A percentile compares a stretch with the other conserved stretches of the same genome.
Evolutionary conservation across 805 yeast species (phyloP).

Genomic region (Lipomyces starkeyi): DNA sequence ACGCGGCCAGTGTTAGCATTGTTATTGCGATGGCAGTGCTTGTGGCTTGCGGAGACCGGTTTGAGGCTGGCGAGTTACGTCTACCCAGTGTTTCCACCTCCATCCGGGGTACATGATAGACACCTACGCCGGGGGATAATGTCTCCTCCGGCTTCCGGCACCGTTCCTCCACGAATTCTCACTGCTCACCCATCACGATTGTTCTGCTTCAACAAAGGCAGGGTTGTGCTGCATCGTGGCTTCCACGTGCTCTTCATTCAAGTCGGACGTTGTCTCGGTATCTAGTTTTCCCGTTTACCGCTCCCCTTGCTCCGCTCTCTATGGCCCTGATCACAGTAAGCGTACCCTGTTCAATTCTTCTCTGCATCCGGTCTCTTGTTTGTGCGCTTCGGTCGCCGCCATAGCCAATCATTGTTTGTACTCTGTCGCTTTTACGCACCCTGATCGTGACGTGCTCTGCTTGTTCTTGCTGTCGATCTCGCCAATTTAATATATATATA

Average conservation of each 20-base stretch:
- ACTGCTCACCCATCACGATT: not conserved
- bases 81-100: not conserved
- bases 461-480: not conserved
- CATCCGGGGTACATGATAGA: not conserved
- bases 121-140: not conserved
- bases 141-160: too few species aligned
- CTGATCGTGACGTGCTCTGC: not conserved
- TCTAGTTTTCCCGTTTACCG: not conserved
- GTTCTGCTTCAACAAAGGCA: not conserved
- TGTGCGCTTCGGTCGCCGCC: not conserved
- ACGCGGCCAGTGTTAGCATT: not conserved
- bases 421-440: not conserved
- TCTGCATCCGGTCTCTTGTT: not conserved
- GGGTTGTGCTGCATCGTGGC: not conserved
- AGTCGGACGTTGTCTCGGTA: constrained; percentile 2
- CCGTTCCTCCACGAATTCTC: not conserved
- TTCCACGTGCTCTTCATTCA: constrained; percentile 2
- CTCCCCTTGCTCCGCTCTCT: not conserved
- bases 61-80: not conserved
- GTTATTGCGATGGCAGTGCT: not conserved
- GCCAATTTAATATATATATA: not conserved
- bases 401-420: not conserved
- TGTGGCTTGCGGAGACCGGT: not conserved
- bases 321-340: not conserved
- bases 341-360: not conserved